Evolutionary conservation across 495 filamentous ascomycete species (phyloP).

Genomic region (Sphaerosporella brunnea): DNA sequence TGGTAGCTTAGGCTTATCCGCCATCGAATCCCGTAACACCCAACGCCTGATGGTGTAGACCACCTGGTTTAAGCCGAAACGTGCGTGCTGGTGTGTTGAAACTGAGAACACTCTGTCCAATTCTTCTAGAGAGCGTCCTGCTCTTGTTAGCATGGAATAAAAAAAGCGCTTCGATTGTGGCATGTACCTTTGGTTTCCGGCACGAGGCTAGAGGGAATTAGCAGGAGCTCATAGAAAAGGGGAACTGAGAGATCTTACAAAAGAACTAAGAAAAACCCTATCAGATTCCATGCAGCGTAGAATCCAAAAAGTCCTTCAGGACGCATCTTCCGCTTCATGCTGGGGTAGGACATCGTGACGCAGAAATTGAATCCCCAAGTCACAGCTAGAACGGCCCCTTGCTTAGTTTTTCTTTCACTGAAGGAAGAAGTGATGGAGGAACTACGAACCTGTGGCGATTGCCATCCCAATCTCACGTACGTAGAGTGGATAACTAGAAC

Average conservation of each 20-base stretch:
- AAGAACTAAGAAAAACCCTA: constrained; percentile 54
- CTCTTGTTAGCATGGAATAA: background rate
- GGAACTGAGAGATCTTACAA: constrained; percentile 27
- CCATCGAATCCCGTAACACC: too few relatives aligned
- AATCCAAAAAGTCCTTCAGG: constrained; percentile 42
- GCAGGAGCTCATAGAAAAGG: background rate
- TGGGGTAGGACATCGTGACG: constrained; percentile 48
- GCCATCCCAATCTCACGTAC: constrained; percentile 52
- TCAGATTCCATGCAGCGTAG: constrained; percentile 52
- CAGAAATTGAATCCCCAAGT: constrained; percentile 55
- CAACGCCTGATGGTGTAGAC: too few relatives aligned
- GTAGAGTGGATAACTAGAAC: constrained; percentile 42
- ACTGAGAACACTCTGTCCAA: background rate
- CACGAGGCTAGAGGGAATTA: background rate
- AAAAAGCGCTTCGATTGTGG: too few relatives aligned
- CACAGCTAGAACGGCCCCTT: too few relatives aligned
- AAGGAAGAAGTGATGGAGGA: too few relatives aligned
- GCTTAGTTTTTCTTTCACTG: too few relatives aligned
- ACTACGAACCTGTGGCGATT: constrained; percentile 44
- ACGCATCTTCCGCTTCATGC: constrained; percentile 28
- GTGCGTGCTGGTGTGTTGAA: too few relatives aligned
- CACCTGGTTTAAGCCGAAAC: too few relatives aligned
- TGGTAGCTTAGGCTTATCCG: too few relatives aligned
- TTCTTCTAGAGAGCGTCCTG: constrained; percentile 43
- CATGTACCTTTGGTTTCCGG: constrained; percentile 54